Conservation (phyloP, 345 rosid genomes). For the Ceriops decandra region DNA sequence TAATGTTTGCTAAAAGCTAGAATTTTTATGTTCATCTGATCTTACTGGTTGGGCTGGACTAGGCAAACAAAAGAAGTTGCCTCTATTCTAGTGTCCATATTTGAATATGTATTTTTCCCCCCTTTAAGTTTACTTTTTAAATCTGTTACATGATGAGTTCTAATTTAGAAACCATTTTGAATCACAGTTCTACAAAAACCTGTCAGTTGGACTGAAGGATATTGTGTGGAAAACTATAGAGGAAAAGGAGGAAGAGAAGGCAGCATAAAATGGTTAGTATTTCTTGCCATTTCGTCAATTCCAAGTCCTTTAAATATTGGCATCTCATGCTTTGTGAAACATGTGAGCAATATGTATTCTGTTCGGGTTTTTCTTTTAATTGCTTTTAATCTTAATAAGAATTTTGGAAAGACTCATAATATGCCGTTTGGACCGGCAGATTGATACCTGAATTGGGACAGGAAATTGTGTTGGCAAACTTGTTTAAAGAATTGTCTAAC, state of each 20-base stretch:
- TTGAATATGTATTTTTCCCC: not conserved
- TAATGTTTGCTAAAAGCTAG: not conserved
- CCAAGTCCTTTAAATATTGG: not conserved
- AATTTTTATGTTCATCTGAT: not conserved
- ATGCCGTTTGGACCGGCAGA: too few relatives aligned
- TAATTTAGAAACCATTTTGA: not conserved
- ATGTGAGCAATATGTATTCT: too few relatives aligned
- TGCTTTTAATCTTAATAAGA: too few relatives aligned
- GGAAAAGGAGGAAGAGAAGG: conserved; percentile 39
- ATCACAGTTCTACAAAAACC: conserved; percentile 77
- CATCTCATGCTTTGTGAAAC: too few relatives aligned
- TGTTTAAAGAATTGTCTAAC: too few relatives aligned
- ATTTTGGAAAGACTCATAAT: too few relatives aligned
- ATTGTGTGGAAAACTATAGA: conserved; percentile 85
- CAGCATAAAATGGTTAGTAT: conserved; percentile 16
- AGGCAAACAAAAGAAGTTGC: not conserved
- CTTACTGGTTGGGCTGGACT: not conserved
- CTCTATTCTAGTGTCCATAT: not conserved
- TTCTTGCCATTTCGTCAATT: not conserved
- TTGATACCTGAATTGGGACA: too few relatives aligned
- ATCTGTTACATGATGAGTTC: too few relatives aligned
- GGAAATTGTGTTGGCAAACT: too few relatives aligned
- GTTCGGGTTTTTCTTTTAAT: too few relatives aligned
- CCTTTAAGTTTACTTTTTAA: not conserved
- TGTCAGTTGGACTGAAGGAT: conserved; percentile 83